A percentile compares a stretch with the other conserved stretches of the same genome.
Evolutionary conservation across 371 early-diverging fungal species (phyloP).

Genomic region (Furculomyces boomerangus): DNA sequence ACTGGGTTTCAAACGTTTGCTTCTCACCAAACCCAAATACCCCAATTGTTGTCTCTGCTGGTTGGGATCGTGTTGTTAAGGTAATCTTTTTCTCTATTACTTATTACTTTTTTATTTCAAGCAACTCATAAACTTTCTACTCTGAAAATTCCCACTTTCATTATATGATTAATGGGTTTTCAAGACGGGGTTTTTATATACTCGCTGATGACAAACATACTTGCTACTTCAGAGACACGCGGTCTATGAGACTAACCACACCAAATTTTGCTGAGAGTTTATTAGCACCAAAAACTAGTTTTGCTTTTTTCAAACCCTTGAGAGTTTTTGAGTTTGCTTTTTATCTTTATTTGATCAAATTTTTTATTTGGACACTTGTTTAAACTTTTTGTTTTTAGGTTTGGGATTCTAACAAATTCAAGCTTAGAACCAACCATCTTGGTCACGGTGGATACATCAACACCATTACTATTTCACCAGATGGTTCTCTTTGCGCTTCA

Average conservation of each 20-base stretch:
- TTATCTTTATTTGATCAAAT: background rate
- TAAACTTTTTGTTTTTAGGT: conserved; percentile 35
- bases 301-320: no score
- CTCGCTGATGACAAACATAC: conserved; percentile 19
- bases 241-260: conserved; percentile 21
- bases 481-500: conserved; percentile 99
- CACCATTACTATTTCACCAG: conserved; percentile 97
- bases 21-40: conserved; percentile 97
- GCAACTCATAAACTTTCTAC: no score
- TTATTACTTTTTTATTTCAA: no score
- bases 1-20: conserved; percentile 96
- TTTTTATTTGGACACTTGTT: background rate
- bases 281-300: background rate
- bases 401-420: conserved; percentile 96
- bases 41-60: conserved; percentile 92
- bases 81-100: conserved; percentile 26
- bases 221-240: conserved; percentile 28
- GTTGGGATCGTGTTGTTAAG: conserved; percentile 99
- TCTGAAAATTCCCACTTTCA: no score
- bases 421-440: conserved; percentile 96
- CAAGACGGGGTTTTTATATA: background rate
- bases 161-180: no score
- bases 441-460: conserved; percentile 97
- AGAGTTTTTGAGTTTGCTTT: background rate
- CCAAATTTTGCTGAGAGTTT: background rate